These are phyloP conservation scores for Protomyces pachydermus DNA, from an alignment of 1,139 yeast genomes.

Conservation along the genomic window DNA sequence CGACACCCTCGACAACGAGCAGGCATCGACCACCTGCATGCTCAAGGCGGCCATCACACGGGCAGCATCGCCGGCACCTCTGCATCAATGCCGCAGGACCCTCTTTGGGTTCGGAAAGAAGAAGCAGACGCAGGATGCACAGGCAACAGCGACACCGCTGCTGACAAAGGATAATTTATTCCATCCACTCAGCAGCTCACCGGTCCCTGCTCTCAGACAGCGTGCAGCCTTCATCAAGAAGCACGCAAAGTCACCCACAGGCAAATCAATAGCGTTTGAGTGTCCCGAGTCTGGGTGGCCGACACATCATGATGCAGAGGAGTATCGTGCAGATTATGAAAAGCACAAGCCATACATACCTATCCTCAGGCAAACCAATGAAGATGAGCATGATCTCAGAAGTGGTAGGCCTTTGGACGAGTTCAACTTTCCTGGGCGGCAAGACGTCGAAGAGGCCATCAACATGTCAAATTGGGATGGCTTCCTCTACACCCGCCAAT, in stretches of 20 bases:
- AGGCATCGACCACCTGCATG: neutral
- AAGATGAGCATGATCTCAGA: conserved; percentile 89
- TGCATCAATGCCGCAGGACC: conserved; percentile 3
- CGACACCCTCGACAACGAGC: too few species aligned
- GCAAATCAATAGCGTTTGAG: conserved; percentile 70
- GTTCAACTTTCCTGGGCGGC: conserved; percentile 81
- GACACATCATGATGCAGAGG: conserved; percentile 83
- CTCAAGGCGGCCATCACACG: neutral
- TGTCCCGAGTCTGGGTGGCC: conserved; percentile 96
- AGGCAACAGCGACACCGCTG: neutral
- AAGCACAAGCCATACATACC: conserved; percentile 70
- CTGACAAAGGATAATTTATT: conserved; percentile 66
- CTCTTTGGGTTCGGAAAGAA: conserved; percentile 15
- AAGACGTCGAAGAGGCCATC: conserved; percentile 69
- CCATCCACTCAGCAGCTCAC: conserved; percentile 87
- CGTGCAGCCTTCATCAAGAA: conserved; percentile 89
- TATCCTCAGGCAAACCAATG: conserved; percentile 74
- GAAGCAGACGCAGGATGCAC: neutral
- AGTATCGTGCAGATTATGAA: conserved; percentile 74
- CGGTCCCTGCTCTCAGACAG: conserved; percentile 77
- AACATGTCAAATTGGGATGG: conserved; percentile 88
- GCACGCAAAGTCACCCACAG: conserved; percentile 84
- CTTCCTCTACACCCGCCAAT: conserved; percentile 85
- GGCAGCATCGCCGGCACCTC: neutral
- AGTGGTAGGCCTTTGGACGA: conserved; percentile 93